Base-by-base conservation (phyloP, 345 rosid genomes). In the Gynandropsis gynandra region DNA sequence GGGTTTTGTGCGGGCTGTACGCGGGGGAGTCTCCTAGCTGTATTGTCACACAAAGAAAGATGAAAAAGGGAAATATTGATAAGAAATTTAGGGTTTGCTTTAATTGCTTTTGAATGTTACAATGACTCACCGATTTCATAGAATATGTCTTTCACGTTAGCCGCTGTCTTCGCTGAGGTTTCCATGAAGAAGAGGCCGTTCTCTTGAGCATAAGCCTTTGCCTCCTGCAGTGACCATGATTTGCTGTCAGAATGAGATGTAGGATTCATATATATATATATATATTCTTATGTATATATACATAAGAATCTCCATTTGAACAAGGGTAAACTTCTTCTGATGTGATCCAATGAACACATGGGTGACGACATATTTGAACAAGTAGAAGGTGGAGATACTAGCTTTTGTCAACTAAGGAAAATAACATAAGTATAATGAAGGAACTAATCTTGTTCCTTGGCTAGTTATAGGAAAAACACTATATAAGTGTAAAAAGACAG, bases 121-220 rank as follows among this genome's bases (percentile, higher is more conserved):
- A 58, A 47, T 35, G 52, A 35, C 71, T 66, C 10, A 86, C 95
- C 95, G 45, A 86, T 82, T 72, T 86, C 88, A 57, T 80, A 75
- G 44, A 86, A 86, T 56, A 86, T 72, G 56, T 80, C 85, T 66
- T 83, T 82, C 63, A 80, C 95, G 60, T 86, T 86, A 8, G 61
- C 54, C 15, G 95, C 83, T 6, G 82, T 70, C 69, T 86, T 86
- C 1, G 95, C 95, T 31, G 95, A 86, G 49, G 92, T 76, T 68
- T 86, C 95, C 77, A 82, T 70, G 70, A 86, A 86, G 81, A 86
- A 77, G 43, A 86, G 82, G 62, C 78, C 79, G 67, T 77, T 78
- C 69, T 82, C 95, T 72, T 71, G 81, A 15, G 92, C 92, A 75
- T 75, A 86, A 1, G 34, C 46, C 55, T 67, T 74, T 37, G 82